These are phyloP conservation scores for Penicillium polonicum DNA, from an alignment of 2,329 filamentous ascomycete genomes.

Conservation along the genomic window DNA sequence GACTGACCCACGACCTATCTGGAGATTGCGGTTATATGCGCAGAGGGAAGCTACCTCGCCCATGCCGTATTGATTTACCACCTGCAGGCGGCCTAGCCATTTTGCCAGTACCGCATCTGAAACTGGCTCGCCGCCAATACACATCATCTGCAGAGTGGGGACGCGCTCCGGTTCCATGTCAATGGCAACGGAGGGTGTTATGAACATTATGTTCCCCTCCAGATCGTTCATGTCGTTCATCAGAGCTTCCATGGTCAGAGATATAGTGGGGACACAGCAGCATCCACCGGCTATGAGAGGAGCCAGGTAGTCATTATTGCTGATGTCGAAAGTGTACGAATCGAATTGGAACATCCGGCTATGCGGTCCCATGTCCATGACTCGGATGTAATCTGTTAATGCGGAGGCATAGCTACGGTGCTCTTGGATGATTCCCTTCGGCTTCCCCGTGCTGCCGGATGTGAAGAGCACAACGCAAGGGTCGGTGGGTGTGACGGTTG, in stretches of 20 bases:
- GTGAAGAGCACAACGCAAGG: conserved; percentile 28
- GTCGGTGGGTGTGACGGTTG: conserved; percentile 15
- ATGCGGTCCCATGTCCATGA: conserved; percentile 17
- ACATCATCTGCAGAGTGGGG: conserved; percentile 22
- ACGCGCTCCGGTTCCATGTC: conserved; percentile 21
- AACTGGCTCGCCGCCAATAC: conserved; percentile 29
- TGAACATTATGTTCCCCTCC: conserved; percentile 26
- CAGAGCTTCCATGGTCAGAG: conserved; percentile 14
- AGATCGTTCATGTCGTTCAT: conserved; percentile 19
- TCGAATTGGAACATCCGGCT: conserved; percentile 30
- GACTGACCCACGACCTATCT: conserved; percentile 13
- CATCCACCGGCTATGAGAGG: conserved; percentile 26
- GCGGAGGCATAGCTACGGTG: conserved; percentile 26
- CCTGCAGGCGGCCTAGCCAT: conserved; percentile 15
- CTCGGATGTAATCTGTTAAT: conserved; percentile 21
- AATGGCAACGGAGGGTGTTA: conserved; percentile 28
- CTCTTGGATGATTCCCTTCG: conserved; percentile 30
- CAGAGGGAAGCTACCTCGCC: conserved; percentile 28
- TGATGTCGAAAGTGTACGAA: conserved; percentile 32
- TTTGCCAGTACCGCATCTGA: conserved; percentile 22
- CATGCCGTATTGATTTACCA: conserved; percentile 32
- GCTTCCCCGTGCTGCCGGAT: conserved; percentile 28
- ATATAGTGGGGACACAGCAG: conserved; percentile 26
- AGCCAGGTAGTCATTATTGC: conserved; percentile 27
- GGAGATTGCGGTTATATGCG: conserved; percentile 21